Evolutionary conservation across 345 rosid species (phyloP).

Genomic region (Cardamine resedifolia): DNA sequence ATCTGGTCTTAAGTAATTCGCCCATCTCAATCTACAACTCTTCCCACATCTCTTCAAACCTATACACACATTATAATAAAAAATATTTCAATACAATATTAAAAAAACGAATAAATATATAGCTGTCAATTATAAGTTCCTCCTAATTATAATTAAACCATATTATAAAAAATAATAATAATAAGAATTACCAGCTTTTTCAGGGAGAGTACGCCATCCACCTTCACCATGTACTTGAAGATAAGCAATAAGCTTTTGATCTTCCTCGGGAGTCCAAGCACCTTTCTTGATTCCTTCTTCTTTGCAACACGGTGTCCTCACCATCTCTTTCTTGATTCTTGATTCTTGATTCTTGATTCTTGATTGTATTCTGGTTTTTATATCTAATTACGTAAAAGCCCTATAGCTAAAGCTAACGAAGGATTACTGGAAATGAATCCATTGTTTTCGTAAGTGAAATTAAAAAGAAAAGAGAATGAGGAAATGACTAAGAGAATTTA

Average conservation of each 20-base stretch:
- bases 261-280: constrained; percentile 50
- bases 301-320: constrained; percentile 43
- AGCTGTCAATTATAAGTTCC: not conserved
- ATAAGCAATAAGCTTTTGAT: constrained; percentile 41
- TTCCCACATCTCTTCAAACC: constrained; percentile 52
- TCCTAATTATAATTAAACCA: not conserved
- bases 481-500: constrained; percentile 18
- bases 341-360: constrained; percentile 13
- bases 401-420: constrained; percentile 11
- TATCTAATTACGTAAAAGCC: not conserved
- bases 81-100: too few relatives aligned
- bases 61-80: constrained; percentile 13
- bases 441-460: not conserved
- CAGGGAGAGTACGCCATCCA: constrained; percentile 48
- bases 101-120: too few relatives aligned
- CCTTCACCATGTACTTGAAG: constrained; percentile 45
- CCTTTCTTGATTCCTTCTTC: constrained; percentile 45
- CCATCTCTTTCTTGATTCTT: constrained; percentile 34
- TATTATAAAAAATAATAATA: not conserved
- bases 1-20: constrained; percentile 52
- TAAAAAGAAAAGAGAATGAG: not conserved
- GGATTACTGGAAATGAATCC: not conserved
- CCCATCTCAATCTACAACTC: constrained; percentile 56
- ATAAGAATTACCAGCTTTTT: constrained; percentile 42
- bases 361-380: too few relatives aligned